Percentiles rank a stretch among this genome's conserved stretches.
phyloP scores from a whole-genome alignment of 495 filamentous ascomycete genomes.

The Penicillium herquei region DNA sequence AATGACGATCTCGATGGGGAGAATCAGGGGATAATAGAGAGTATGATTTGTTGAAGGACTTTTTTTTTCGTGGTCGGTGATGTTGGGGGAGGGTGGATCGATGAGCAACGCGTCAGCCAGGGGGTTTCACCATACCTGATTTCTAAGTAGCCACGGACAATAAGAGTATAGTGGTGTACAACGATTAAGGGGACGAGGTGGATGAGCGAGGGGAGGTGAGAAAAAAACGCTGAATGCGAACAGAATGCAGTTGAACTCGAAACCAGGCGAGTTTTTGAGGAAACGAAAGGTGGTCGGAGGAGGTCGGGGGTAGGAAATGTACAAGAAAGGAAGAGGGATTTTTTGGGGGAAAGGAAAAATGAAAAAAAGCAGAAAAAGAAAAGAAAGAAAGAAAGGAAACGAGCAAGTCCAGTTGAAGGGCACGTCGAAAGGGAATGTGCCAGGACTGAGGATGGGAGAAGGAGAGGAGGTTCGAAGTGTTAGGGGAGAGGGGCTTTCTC shows the following conservation, averaged over 20 bases:
- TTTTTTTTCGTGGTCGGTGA: constrained; percentile 11
- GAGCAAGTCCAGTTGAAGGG: neutral
- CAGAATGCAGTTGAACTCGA: constrained; percentile 38
- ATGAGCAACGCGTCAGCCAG: constrained; percentile 30
- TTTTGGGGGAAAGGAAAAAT: constrained; percentile 13
- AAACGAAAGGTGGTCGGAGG: constrained; percentile 38
- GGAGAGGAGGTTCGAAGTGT: constrained; percentile 12
- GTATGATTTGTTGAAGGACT: constrained; percentile 3
- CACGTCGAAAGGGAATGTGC: constrained; percentile 24
- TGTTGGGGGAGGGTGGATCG: constrained; percentile 10
- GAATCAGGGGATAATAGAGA: constrained; percentile 16
- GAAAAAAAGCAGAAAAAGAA: constrained; percentile 24
- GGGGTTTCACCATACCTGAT: constrained; percentile 30
- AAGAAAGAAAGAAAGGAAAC: constrained; percentile 22
- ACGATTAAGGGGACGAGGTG: constrained; percentile 23
- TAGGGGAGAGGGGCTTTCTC: constrained; percentile 8
- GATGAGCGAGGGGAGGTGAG: constrained; percentile 1
- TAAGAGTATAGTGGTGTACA: constrained; percentile 42
- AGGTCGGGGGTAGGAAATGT: constrained; percentile 34
- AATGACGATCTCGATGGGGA: neutral
- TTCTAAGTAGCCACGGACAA: constrained; percentile 34
- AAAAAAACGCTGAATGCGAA: constrained; percentile 30
- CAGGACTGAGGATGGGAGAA: constrained; percentile 16
- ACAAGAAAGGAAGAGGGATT: constrained; percentile 16
- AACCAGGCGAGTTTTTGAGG: constrained; percentile 32